These are phyloP conservation scores for Colletotrichum cordylinicola DNA, from an alignment of 2,329 filamentous ascomycete species.

Conservation along the genomic window DNA sequence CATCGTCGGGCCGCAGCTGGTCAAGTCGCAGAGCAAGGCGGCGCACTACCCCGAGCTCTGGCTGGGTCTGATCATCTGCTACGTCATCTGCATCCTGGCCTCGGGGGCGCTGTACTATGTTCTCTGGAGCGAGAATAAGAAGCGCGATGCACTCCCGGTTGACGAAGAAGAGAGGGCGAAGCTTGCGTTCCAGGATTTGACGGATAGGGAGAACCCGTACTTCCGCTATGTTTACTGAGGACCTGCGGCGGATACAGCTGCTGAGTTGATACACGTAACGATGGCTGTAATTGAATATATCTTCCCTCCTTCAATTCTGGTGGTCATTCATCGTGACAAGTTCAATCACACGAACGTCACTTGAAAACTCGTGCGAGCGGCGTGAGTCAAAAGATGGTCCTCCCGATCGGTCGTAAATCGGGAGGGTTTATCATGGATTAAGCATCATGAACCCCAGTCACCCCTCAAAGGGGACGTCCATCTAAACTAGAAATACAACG, in stretches of 20 bases:
- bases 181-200: slow-evolving; percentile 71
- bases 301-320: neutral
- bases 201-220: slow-evolving; percentile 71
- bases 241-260: neutral
- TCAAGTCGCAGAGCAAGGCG: slow-evolving; percentile 68
- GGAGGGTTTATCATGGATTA: neutral
- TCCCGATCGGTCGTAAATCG: slow-evolving; percentile 1
- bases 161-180: slow-evolving; percentile 69
- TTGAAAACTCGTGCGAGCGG: neutral
- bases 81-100: slow-evolving; percentile 69
- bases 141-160: slow-evolving; percentile 49
- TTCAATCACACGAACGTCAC: neutral
- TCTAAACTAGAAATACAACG: slow-evolving; percentile 20
- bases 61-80: slow-evolving; percentile 71
- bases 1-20: slow-evolving; percentile 76
- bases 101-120: slow-evolving; percentile 63
- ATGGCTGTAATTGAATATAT: neutral
- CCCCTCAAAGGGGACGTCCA: neutral
- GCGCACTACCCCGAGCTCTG: slow-evolving; percentile 76
- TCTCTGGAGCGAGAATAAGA: slow-evolving; percentile 63
- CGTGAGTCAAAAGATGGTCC: neutral
- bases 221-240: slow-evolving; percentile 61
- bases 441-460: neutral
- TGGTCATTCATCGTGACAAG: accelerated
- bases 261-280: neutral